Evolutionary conservation across 2,329 filamentous ascomycete genomes (phyloP).

Genomic region (Diaporthe ilicicola): DNA sequence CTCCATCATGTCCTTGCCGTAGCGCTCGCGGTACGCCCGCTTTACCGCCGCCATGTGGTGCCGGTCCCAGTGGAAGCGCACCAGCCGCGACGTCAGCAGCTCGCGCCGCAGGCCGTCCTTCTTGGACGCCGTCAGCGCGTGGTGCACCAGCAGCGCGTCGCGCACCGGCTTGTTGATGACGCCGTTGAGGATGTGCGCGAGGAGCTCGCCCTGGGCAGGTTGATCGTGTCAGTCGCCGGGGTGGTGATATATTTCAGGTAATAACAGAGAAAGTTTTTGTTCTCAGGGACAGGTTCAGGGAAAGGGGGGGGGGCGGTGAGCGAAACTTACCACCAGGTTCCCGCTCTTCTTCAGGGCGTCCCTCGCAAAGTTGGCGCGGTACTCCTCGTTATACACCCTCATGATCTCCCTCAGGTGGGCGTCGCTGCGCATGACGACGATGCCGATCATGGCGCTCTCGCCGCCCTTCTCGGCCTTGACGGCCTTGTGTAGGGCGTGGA

Average conservation of each 20-base stretch:
- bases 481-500: conserved; percentile 72
- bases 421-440: conserved; percentile 84
- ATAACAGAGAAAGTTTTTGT: neutral
- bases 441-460: conserved; percentile 85
- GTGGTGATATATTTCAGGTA: neutral
- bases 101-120: conserved; percentile 81
- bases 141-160: conserved; percentile 88
- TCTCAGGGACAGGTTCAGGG: too few species aligned
- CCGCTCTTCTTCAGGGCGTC: conserved; percentile 88
- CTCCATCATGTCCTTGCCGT: conserved; percentile 76
- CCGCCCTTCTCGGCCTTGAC: conserved; percentile 81
- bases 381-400: conserved; percentile 76
- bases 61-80: conserved; percentile 92
- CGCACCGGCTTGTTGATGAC: conserved; percentile 95
- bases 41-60: conserved; percentile 83
- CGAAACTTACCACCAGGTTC: conserved; percentile 83
- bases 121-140: conserved; percentile 80
- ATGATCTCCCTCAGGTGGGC: conserved; percentile 83
- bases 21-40: conserved; percentile 80
- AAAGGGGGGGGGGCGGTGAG: neutral
- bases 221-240: conserved; percentile 30
- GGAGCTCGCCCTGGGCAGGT: conserved; percentile 80
- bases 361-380: conserved; percentile 83
- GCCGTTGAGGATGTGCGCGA: conserved; percentile 95
- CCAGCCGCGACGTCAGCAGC: conserved; percentile 85